Evolutionary conservation across 2,329 filamentous ascomycete species (phyloP).

Genomic region (Fusarium sp.): DNA sequence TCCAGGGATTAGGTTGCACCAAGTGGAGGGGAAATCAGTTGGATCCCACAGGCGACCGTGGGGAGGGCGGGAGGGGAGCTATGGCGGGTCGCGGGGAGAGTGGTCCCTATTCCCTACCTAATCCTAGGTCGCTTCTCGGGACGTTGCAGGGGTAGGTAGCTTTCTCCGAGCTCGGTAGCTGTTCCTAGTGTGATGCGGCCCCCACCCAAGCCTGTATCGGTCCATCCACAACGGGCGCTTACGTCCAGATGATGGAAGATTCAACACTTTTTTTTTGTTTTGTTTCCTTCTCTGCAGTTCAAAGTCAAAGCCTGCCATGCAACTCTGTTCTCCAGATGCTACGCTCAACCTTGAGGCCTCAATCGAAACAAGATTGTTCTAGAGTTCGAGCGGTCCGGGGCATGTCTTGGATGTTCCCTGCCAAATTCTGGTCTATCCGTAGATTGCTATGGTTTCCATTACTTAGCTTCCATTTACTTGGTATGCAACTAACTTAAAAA

Average conservation of each 20-base stretch:
- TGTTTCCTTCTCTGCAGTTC: neutral
- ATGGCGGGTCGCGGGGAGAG: slow-evolving; percentile 43
- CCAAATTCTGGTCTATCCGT: slow-evolving; percentile 24
- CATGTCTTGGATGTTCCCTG: slow-evolving; percentile 20
- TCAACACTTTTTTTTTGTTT: slow-evolving; percentile 8
- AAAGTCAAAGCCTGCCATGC: slow-evolving; percentile 1
- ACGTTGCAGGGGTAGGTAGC: slow-evolving; percentile 47
- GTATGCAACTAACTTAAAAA: neutral
- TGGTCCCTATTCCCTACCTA: slow-evolving; percentile 39
- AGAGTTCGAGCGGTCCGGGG: slow-evolving; percentile 34
- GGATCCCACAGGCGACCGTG: slow-evolving; percentile 37
- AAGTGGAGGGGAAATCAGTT: slow-evolving; percentile 42
- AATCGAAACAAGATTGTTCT: slow-evolving; percentile 11
- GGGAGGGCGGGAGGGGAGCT: slow-evolving; percentile 36
- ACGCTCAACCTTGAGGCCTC: too few species aligned
- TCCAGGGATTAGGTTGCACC: slow-evolving; percentile 27
- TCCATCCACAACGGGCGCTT: slow-evolving; percentile 30
- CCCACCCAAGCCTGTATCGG: slow-evolving; percentile 8
- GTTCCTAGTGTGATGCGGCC: slow-evolving; percentile 17
- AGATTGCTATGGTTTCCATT: slow-evolving; percentile 33
- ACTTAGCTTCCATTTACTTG: slow-evolving; percentile 19
- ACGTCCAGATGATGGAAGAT: slow-evolving; percentile 14
- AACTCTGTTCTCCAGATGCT: neutral
- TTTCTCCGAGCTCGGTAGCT: slow-evolving; percentile 41
- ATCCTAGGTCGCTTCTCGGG: slow-evolving; percentile 36